Evolutionary conservation across 176 grass and related monocot genomes (phyloP).

Genomic region (Musa beccarii): DNA sequence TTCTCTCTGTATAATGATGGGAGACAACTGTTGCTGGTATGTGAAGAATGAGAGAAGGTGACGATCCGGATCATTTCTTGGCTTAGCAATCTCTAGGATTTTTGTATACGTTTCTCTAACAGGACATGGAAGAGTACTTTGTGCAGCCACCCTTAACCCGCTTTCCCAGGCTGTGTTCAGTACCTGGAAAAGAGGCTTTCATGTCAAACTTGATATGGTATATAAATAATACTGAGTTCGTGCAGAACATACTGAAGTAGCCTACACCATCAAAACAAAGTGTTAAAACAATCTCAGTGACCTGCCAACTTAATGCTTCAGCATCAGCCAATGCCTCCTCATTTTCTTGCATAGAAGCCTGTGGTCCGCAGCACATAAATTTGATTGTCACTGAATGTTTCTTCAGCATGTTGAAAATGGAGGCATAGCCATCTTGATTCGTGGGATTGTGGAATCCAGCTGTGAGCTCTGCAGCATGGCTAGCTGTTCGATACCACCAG

Average conservation of each 20-base stretch:
- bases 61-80: slow-evolving; percentile 67
- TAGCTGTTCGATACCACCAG: slow-evolving; percentile 79
- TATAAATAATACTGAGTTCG: not conserved
- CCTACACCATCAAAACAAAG: not conserved
- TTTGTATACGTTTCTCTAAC: slow-evolving; percentile 38
- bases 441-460: slow-evolving; percentile 87
- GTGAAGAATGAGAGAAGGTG: slow-evolving; percentile 56
- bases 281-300: slow-evolving; percentile 13
- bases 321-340: slow-evolving; percentile 47
- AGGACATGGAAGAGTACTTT: slow-evolving; percentile 54
- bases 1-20: slow-evolving; percentile 39
- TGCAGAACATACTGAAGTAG: not conserved
- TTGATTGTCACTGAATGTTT: slow-evolving; percentile 66
- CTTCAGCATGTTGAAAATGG: slow-evolving; percentile 66
- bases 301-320: slow-evolving; percentile 85
- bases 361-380: slow-evolving; percentile 43
- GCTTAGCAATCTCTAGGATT: slow-evolving; percentile 58
- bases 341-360: slow-evolving; percentile 32
- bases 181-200: slow-evolving; percentile 29
- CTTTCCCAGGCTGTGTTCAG: slow-evolving; percentile 71
- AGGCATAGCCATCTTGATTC: slow-evolving; percentile 77
- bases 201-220: not conserved
- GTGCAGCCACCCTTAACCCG: slow-evolving; percentile 45
- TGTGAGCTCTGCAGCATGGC: slow-evolving; percentile 85
- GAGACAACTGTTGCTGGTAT: slow-evolving; percentile 36